phyloP scores from a whole-genome alignment of 768 basidiomycete species.

The Macrolepiota dolichaula region DNA sequence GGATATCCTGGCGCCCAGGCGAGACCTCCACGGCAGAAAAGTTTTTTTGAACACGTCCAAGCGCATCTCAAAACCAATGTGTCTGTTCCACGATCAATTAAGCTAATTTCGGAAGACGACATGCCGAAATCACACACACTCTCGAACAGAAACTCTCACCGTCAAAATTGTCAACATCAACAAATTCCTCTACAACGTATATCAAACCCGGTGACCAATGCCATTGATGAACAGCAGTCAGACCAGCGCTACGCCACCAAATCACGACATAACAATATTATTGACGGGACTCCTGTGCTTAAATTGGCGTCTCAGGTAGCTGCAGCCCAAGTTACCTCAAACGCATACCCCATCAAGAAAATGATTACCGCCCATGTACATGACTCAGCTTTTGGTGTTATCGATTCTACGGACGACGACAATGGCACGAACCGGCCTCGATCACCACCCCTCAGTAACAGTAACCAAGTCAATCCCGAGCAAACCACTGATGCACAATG shows the following conservation, averaged over 20 bases:
- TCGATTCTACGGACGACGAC: neutral
- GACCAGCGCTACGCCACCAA: neutral
- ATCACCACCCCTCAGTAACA: slow-evolving; percentile 5
- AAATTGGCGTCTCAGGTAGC: neutral
- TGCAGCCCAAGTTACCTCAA: neutral
- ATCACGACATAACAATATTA: neutral
- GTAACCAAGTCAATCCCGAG: slow-evolving; percentile 6
- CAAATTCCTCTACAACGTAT: neutral
- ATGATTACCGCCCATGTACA: neutral
- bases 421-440: neutral
- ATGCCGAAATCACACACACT: neutral
- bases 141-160: neutral
- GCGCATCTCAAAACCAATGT: neutral
- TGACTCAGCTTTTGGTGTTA: neutral
- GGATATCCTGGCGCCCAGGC: neutral
- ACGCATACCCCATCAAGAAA: neutral
- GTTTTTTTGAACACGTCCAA: neutral
- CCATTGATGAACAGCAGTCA: neutral
- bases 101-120: neutral
- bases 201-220: slow-evolving; percentile 1
- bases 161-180: neutral
- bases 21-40: neutral
- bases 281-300: neutral
- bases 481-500: neutral
- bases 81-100: neutral